Evolutionary conservation across 768 basidiomycete genomes (phyloP).

Genomic region (Suillus hirtellus): DNA sequence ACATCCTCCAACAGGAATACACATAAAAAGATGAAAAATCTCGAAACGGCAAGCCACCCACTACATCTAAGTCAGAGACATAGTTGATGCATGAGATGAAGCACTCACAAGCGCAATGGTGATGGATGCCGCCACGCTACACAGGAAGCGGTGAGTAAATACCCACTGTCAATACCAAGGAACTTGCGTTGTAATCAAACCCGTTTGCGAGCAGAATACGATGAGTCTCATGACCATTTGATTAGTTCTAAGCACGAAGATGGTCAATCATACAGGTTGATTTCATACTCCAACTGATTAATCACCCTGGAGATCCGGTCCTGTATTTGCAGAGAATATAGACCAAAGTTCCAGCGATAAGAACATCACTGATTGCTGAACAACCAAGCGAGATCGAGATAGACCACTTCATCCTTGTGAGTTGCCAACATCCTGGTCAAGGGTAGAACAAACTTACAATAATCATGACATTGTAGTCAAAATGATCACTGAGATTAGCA

Average conservation of each 20-base stretch:
- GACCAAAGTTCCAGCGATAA: slow-evolving; percentile 24
- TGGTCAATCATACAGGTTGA: not conserved
- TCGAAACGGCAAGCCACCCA: slow-evolving; percentile 23
- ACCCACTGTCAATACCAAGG: not conserved
- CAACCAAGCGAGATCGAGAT: slow-evolving; percentile 23
- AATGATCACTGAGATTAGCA: not conserved
- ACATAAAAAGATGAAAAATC: slow-evolving; percentile 21
- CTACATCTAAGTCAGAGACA: slow-evolving; percentile 12
- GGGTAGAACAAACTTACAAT: not conserved
- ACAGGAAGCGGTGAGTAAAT: not conserved
- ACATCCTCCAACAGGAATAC: slow-evolving; percentile 28
- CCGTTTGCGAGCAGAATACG: slow-evolving; percentile 28
- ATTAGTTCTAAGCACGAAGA: slow-evolving; percentile 12
- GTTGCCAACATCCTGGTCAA: not conserved
- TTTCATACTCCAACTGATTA: not conserved
- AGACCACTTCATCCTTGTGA: slow-evolving; percentile 22
- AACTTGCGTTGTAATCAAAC: slow-evolving; percentile 26
- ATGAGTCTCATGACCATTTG: slow-evolving; percentile 18
- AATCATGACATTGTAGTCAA: too few relatives aligned
- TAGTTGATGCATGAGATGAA: not conserved
- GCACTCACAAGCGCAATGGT: slow-evolving; percentile 21
- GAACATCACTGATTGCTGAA: slow-evolving; percentile 22
- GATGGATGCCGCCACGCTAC: slow-evolving; percentile 20
- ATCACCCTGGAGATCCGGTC: slow-evolving; percentile 17
- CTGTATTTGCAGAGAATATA: slow-evolving; percentile 16